Percentiles rank a stretch among this genome's conserved stretches.
phyloP scores from a whole-genome alignment of 169 alveolate species.

The Cryptosporidium muris region DNA sequence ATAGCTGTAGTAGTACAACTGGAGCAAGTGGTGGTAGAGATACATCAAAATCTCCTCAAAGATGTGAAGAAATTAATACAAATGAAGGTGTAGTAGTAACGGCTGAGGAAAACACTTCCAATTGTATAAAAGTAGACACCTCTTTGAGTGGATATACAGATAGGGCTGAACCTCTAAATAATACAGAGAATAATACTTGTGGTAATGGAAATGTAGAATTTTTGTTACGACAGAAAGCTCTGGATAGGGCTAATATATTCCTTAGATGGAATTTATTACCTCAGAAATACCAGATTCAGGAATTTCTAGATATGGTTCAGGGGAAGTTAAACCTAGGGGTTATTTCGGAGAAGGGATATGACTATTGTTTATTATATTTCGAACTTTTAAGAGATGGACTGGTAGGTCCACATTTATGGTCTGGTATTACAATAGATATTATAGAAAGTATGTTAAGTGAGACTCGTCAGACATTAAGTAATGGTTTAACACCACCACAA shows the following conservation, averaged over 20 bases:
- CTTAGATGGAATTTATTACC: conserved; percentile 68
- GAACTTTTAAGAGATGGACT: conserved; percentile 63
- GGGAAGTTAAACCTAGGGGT: conserved; percentile 58
- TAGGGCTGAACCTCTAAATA: background rate
- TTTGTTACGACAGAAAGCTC: conserved; percentile 53
- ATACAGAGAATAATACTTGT: background rate
- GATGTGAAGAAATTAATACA: conserved; percentile 10
- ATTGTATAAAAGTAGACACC: background rate
- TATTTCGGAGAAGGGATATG: conserved; percentile 68
- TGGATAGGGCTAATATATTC: conserved; percentile 64
- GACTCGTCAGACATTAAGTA: conserved; percentile 34
- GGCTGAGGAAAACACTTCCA: background rate
- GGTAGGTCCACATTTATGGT: conserved; percentile 39
- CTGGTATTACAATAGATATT: conserved; percentile 33
- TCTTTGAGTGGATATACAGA: background rate
- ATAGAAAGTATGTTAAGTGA: conserved; percentile 9
- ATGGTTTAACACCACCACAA: conserved; percentile 46
- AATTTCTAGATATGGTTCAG: conserved; percentile 63
- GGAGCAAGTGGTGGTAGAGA: conserved; percentile 71
- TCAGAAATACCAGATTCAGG: conserved; percentile 22
- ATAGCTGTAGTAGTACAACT: conserved; percentile 65
- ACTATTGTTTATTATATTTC: conserved; percentile 55
- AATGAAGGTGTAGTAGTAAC: background rate
- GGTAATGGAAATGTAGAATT: conserved; percentile 7
- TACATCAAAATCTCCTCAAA: conserved; percentile 56